Conservation (phyloP, 176 grass and related monocot genomes). For the Avena insularis region DNA sequence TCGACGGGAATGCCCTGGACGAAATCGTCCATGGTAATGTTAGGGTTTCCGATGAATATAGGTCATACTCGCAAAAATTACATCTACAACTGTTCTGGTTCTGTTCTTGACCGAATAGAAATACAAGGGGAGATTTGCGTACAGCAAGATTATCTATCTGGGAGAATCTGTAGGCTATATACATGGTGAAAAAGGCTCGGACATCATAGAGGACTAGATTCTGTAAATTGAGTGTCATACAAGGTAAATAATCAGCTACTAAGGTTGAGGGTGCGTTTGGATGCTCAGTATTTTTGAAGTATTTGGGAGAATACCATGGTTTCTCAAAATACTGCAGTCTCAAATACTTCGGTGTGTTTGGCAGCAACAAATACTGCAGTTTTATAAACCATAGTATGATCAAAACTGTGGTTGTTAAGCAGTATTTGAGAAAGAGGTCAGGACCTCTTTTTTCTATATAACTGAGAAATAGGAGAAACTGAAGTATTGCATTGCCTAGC, state of each 20-base stretch:
- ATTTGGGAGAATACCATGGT: too few relatives aligned
- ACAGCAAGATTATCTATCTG: neutral
- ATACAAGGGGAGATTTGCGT: neutral
- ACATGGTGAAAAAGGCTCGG: neutral
- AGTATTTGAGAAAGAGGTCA: too few relatives aligned
- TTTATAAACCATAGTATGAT: too few relatives aligned
- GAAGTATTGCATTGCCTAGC: too few relatives aligned
- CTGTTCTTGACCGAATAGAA: neutral
- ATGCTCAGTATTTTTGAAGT: too few relatives aligned
- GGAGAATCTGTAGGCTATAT: neutral
- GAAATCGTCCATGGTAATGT: conserved; percentile 1
- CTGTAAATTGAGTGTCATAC: neutral
- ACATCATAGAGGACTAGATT: neutral
- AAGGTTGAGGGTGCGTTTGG: neutral
- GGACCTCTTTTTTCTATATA: too few relatives aligned
- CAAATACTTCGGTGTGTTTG: too few relatives aligned
- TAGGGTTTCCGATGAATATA: neutral
- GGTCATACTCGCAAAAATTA: neutral
- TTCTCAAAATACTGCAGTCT: too few relatives aligned
- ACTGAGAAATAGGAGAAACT: too few relatives aligned
- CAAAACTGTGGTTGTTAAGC: too few relatives aligned
- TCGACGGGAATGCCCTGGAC: neutral
- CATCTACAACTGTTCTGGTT: neutral
- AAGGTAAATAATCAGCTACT: neutral
- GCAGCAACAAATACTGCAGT: too few relatives aligned